phyloP scores from a whole-genome alignment of 495 filamentous ascomycete species.

The Podospora pseudocomata region DNA sequence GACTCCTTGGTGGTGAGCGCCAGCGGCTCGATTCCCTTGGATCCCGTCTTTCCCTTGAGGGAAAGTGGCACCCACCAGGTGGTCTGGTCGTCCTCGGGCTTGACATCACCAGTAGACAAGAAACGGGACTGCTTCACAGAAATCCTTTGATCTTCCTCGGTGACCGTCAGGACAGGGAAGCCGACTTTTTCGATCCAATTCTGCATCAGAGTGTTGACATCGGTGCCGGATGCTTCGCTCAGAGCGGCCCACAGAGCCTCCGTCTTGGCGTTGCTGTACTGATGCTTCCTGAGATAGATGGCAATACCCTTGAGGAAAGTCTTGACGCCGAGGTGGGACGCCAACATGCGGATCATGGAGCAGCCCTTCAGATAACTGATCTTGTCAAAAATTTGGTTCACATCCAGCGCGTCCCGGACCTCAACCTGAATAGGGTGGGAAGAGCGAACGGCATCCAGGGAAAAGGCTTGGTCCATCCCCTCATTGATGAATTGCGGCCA shows the following conservation, averaged over 20 bases:
- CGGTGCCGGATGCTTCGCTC: slow-evolving; percentile 79
- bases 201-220: slow-evolving; percentile 83
- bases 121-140: slow-evolving; percentile 81
- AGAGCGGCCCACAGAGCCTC: slow-evolving; percentile 90
- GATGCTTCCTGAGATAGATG: slow-evolving; percentile 79
- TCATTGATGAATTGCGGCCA: slow-evolving; percentile 96
- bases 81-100: slow-evolving; percentile 78
- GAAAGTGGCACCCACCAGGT: slow-evolving; percentile 95
- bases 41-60: slow-evolving; percentile 59
- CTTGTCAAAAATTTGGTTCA: slow-evolving; percentile 93
- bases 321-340: slow-evolving; percentile 76
- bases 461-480: slow-evolving; percentile 83
- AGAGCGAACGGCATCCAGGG: slow-evolving; percentile 79
- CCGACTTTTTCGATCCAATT: slow-evolving; percentile 94
- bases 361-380: slow-evolving; percentile 96
- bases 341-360: slow-evolving; percentile 92
- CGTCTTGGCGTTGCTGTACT: slow-evolving; percentile 92
- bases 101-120: slow-evolving; percentile 82
- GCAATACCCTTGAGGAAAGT: slow-evolving; percentile 86
- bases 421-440: slow-evolving; percentile 95
- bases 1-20: slow-evolving; percentile 74
- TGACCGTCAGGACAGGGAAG: slow-evolving; percentile 82
- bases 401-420: slow-evolving; percentile 82
- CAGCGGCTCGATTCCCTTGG: slow-evolving; percentile 43
- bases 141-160: slow-evolving; percentile 78